Evolutionary conservation across 257 asterid species (phyloP).

Genomic region (Rauvolfia tetraphylla): DNA sequence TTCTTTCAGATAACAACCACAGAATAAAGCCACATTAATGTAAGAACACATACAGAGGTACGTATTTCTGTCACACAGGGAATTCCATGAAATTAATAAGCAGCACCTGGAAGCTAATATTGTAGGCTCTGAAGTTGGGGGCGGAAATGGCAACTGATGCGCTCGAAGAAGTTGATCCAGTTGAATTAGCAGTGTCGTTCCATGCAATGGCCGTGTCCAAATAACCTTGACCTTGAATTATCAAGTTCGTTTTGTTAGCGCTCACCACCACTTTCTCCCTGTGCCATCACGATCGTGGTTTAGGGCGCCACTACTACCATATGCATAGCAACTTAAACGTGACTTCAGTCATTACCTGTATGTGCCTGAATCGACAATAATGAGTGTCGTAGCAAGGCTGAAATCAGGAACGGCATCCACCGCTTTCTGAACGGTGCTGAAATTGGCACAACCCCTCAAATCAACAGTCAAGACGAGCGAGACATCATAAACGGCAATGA

Average conservation of each 20-base stretch:
- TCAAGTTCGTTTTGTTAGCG: constrained; percentile 56
- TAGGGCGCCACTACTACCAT: neutral
- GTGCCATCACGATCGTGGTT: neutral
- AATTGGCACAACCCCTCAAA: constrained; percentile 65
- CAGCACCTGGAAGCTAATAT: constrained; percentile 73
- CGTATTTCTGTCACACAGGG: neutral
- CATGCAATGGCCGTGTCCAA: constrained; percentile 56
- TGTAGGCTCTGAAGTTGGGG: constrained; percentile 63
- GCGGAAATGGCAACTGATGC: constrained; percentile 50
- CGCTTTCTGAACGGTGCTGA: constrained; percentile 70
- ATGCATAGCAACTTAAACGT: neutral
- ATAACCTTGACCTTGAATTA: constrained; percentile 74
- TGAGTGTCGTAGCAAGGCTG: constrained; percentile 46
- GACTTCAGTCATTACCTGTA: constrained; percentile 36
- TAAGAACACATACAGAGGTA: too few species aligned
- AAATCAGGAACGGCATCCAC: constrained; percentile 60
- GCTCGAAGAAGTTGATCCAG: constrained; percentile 63
- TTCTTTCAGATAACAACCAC: constrained; percentile 36
- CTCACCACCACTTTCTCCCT: constrained; percentile 71
- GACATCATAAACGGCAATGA: constrained; percentile 37
- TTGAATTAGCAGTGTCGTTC: constrained; percentile 85
- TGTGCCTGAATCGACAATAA: constrained; percentile 59
- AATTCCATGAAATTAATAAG: neutral
- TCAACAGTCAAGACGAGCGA: constrained; percentile 54
- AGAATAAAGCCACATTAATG: neutral